Conservation (phyloP, 352 stramenopile genomes). For the Globisporangium echinulatum region DNA sequence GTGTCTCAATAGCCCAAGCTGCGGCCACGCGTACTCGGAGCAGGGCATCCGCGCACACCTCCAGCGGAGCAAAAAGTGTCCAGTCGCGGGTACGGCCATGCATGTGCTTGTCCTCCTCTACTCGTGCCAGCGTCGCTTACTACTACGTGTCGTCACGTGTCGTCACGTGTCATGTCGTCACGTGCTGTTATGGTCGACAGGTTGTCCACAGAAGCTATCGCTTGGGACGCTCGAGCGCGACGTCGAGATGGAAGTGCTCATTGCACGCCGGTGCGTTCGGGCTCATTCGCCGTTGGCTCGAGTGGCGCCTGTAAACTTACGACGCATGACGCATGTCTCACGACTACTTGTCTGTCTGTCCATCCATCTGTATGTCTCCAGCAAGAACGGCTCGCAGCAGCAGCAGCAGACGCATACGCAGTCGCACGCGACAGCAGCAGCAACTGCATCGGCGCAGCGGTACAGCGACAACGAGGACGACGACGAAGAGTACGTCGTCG, state of each 20-base stretch:
- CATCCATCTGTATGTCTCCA: conserved; percentile 6
- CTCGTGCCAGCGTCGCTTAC: too few species aligned
- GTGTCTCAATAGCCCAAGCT: conserved; percentile 36
- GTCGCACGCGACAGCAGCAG: conserved; percentile 18
- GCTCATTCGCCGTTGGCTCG: too few species aligned
- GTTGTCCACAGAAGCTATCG: conserved; percentile 57
- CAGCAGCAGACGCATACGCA: conserved; percentile 2
- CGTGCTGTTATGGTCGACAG: conserved; percentile 15
- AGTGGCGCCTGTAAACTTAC: too few species aligned
- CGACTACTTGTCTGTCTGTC: not conserved
- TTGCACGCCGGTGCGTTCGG: conserved; percentile 38
- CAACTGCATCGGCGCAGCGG: conserved; percentile 18
- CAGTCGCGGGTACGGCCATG: conserved; percentile 47
- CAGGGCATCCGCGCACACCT: conserved; percentile 70
- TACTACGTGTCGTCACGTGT: too few species aligned
- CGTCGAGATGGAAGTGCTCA: conserved; percentile 84
- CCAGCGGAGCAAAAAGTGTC: conserved; percentile 66
- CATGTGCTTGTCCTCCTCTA: not conserved
- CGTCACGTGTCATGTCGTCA: not conserved
- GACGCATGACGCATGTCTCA: too few species aligned
- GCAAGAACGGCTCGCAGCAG: conserved; percentile 20
- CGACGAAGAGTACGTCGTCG: conserved; percentile 70
- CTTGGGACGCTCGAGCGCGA: conserved; percentile 67
- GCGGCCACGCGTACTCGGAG: conserved; percentile 78
- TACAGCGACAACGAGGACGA: conserved; percentile 47